Evolutionary conservation across 2,329 filamentous ascomycete species (phyloP).

Genomic region (Cercospora zeina): DNA sequence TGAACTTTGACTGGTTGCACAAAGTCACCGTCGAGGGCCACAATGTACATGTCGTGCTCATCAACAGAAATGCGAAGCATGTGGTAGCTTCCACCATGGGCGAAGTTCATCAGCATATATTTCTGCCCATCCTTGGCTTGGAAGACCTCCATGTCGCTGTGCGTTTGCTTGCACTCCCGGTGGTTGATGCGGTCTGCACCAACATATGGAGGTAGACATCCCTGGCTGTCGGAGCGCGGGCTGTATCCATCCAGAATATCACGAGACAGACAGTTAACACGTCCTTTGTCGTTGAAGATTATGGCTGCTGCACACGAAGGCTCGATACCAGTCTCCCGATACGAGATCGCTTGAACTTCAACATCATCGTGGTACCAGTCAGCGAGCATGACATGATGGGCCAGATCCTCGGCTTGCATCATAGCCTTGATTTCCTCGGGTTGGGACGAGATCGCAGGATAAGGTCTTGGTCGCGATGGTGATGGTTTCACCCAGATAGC

Average conservation of each 20-base stretch:
- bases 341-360: conserved; percentile 19
- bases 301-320: conserved; percentile 25
- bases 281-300: conserved; percentile 23
- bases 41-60: conserved; percentile 28
- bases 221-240: conserved; percentile 18
- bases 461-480: conserved; percentile 24
- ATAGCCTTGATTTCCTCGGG: conserved; percentile 21
- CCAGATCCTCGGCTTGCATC: conserved; percentile 19
- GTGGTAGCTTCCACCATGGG: conserved; percentile 27
- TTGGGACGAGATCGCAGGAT: conserved; percentile 18
- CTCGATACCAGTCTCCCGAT: conserved; percentile 24
- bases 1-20: conserved; percentile 27
- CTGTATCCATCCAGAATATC: conserved; percentile 15
- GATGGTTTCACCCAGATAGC: conserved; percentile 27
- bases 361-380: conserved; percentile 25
- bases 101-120: conserved; percentile 27
- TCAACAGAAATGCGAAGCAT: conserved; percentile 29
- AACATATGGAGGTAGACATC: conserved; percentile 21
- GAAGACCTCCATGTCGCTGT: conserved; percentile 26
- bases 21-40: conserved; percentile 30
- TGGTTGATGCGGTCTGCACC: conserved; percentile 25
- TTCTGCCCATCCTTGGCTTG: conserved; percentile 23
- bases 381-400: conserved; percentile 22
- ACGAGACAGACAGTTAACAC: conserved; percentile 14
- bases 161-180: conserved; percentile 25